These are phyloP conservation scores for Phaeosphaeria sp. DNA, from an alignment of 2,329 filamentous ascomycete species.

Conservation along the genomic window DNA sequence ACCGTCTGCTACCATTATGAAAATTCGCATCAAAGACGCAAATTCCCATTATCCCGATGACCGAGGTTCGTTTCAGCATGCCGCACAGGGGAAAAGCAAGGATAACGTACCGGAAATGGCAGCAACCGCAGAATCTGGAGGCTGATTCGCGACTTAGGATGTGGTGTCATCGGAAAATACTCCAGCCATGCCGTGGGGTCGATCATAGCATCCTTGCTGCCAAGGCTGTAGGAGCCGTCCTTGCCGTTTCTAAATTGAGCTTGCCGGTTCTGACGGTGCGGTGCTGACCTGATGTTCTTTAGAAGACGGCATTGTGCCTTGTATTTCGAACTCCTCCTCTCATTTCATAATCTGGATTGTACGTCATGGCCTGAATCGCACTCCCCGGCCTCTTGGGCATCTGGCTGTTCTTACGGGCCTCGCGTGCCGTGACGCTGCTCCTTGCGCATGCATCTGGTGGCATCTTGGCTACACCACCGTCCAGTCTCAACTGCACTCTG, in stretches of 20 bases:
- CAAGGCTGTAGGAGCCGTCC: neutral
- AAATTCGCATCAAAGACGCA: neutral
- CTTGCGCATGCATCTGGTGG: neutral
- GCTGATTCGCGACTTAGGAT: neutral
- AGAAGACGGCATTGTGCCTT: constrained; percentile 3
- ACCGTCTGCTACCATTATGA: constrained; percentile 1
- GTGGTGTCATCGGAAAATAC: neutral
- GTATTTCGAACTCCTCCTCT: neutral
- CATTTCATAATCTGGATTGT: neutral
- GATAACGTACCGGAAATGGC: neutral
- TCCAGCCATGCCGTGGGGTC: neutral
- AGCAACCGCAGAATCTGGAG: neutral
- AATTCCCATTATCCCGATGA: neutral
- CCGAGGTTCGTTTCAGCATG: neutral
- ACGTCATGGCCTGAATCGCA: neutral
- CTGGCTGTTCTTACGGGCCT: neutral
- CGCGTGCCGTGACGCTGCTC: neutral
- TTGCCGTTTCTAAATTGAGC: constrained; percentile 7
- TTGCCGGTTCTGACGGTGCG: neutral
- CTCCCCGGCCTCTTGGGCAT: neutral
- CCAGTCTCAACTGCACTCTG: neutral
- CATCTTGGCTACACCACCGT: neutral
- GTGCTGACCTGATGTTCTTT: neutral
- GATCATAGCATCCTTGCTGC: constrained; percentile 2
- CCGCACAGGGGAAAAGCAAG: neutral